Conservation (phyloP, 331 rosid genomes). For the Cucumis variabilis region DNA sequence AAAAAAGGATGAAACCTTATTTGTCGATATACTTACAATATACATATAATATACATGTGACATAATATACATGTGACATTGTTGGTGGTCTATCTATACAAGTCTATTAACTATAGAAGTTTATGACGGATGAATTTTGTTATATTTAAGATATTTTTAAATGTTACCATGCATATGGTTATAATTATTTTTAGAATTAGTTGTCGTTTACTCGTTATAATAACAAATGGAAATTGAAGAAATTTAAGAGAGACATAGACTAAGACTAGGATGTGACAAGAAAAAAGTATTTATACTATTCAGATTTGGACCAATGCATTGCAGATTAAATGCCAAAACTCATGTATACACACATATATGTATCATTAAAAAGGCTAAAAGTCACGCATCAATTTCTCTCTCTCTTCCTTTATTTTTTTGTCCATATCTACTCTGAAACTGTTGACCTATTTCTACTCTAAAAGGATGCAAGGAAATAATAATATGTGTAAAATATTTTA, state of each 20-base stretch:
- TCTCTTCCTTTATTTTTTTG: not conserved
- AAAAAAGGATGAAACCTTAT: too few relatives aligned
- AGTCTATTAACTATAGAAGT: too few relatives aligned
- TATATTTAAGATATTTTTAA: too few relatives aligned
- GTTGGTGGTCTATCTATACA: too few relatives aligned
- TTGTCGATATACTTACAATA: too few relatives aligned
- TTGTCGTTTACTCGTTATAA: too few relatives aligned
- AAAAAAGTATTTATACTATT: not conserved
- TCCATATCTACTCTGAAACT: not conserved
- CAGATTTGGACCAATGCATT: not conserved
- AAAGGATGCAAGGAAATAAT: not conserved
- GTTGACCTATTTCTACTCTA: not conserved
- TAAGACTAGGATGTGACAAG: constrained; percentile 10
- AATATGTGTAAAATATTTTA: too few relatives aligned
- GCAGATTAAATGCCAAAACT: not conserved
- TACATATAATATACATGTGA: too few relatives aligned
- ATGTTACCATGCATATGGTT: too few relatives aligned
- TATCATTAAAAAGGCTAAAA: not conserved
- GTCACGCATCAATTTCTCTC: not conserved
- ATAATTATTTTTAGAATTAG: too few relatives aligned
- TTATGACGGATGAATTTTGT: too few relatives aligned
- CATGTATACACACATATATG: not conserved
- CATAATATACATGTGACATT: too few relatives aligned
- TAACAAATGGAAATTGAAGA: not conserved
- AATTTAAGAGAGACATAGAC: not conserved